Evolutionary conservation across 2,329 filamentous ascomycete species (phyloP).

Genomic region (Pseudogymnoascus sp.): DNA sequence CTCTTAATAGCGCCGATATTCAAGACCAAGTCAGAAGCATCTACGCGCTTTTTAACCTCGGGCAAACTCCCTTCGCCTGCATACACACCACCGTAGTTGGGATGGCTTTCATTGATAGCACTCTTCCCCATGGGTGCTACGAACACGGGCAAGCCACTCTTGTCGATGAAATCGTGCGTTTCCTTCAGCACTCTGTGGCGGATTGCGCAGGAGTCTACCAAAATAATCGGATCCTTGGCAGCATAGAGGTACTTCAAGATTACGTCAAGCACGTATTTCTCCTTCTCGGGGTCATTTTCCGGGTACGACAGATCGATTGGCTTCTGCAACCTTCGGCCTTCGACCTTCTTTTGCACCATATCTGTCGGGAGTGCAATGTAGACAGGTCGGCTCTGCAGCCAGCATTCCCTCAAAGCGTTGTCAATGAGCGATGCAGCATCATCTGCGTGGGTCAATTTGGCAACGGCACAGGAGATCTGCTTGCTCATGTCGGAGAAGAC

Average conservation of each 20-base stretch:
- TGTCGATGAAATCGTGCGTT: conserved; percentile 64
- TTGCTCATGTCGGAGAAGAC: conserved; percentile 75
- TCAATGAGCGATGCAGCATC: conserved; percentile 73
- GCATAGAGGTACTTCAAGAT: conserved; percentile 65
- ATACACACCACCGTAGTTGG: conserved; percentile 78
- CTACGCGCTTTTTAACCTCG: conserved; percentile 55
- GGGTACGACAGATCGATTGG: conserved; percentile 61
- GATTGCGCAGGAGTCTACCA: conserved; percentile 78
- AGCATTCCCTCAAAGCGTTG: conserved; percentile 67
- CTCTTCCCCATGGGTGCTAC: conserved; percentile 90
- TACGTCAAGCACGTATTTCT: conserved; percentile 76
- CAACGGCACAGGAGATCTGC: conserved; percentile 62
- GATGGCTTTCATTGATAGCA: conserved; percentile 66
- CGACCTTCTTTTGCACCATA: conserved; percentile 68
- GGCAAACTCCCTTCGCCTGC: conserved; percentile 68
- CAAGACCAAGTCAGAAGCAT: conserved; percentile 63
- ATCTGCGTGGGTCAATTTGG: conserved; percentile 60
- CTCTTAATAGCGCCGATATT: conserved; percentile 62
- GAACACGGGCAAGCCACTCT: conserved; percentile 70
- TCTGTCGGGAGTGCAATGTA: conserved; percentile 81
- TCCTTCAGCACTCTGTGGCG: conserved; percentile 67
- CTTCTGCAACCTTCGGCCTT: conserved; percentile 63
- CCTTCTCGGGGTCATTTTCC: conserved; percentile 60
- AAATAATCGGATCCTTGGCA: conserved; percentile 67
- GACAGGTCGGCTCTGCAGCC: conserved; percentile 65